Evolutionary conservation across 2,329 filamentous ascomycete genomes (phyloP).

Genomic region (Xylariomycetidae sp.): DNA sequence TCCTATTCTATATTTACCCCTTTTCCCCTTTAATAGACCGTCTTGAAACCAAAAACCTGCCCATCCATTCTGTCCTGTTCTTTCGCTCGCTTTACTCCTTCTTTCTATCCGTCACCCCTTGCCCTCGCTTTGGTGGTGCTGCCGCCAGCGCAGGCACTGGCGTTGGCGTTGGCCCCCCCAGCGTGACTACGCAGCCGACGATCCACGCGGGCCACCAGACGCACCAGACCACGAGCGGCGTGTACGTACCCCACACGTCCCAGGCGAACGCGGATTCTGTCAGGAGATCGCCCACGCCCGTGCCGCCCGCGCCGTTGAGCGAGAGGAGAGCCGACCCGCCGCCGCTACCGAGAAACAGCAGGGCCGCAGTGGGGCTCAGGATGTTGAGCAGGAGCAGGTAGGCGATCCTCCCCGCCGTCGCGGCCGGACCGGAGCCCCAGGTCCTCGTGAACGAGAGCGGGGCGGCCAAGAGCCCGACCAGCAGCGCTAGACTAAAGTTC

Average conservation of each 20-base stretch:
- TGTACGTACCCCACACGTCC: slow-evolving; percentile 87
- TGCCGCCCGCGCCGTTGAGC: not conserved
- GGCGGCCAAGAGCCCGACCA: slow-evolving; percentile 72
- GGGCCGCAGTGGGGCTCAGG: slow-evolving; percentile 54
- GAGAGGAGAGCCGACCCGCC: slow-evolving; percentile 30
- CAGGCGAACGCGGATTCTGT: slow-evolving; percentile 77
- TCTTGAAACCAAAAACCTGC: too few relatives aligned
- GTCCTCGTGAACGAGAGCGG: slow-evolving; percentile 73
- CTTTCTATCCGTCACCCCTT: slow-evolving; percentile 6
- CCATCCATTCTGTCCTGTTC: not conserved
- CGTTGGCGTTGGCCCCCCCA: slow-evolving; percentile 39
- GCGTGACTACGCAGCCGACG: slow-evolving; percentile 53
- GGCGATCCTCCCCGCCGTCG: slow-evolving; percentile 31
- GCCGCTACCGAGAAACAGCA: slow-evolving; percentile 46
- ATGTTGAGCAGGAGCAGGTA: slow-evolving; percentile 51
- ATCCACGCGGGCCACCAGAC: slow-evolving; percentile 96
- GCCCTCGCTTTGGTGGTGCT: slow-evolving; percentile 12
- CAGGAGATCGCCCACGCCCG: slow-evolving; percentile 52
- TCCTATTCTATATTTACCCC: not conserved
- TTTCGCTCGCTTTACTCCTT: slow-evolving; percentile 1
- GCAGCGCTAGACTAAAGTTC: slow-evolving; percentile 87
- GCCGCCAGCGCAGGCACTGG: too few relatives aligned
- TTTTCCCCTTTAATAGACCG: not conserved
- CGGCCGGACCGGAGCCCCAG: slow-evolving; percentile 32
- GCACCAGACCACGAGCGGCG: slow-evolving; percentile 84